Conservation (phyloP, 495 filamentous ascomycete genomes). For the Stereocaulon alpinum region DNA sequence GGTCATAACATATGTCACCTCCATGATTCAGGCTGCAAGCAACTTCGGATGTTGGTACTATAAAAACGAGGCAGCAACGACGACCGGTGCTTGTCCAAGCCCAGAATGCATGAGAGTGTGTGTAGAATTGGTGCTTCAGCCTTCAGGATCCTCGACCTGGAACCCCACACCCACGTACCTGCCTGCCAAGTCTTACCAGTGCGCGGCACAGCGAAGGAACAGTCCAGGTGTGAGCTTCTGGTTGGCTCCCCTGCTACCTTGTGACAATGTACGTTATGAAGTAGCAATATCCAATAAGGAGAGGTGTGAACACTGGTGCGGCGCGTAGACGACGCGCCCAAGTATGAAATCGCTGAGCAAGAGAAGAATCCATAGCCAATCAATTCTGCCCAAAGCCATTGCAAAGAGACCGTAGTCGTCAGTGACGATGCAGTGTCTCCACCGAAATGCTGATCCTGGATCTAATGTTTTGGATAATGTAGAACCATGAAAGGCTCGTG, state of each 20-base stretch:
- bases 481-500: no score
- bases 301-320: neutral
- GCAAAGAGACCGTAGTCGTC: neutral
- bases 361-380: neutral
- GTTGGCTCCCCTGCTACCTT: neutral
- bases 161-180: no score
- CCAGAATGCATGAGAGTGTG: no score
- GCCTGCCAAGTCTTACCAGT: no score
- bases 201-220: neutral
- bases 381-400: neutral
- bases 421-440: neutral
- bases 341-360: neutral
- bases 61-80: no score
- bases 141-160: no score
- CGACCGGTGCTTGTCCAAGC: no score
- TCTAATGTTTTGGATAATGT: neutral
- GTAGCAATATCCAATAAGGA: neutral
- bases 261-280: neutral
- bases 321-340: slow-evolving; percentile 2
- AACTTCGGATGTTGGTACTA: no score
- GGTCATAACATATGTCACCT: no score
- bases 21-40: no score
- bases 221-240: neutral
- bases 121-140: no score
- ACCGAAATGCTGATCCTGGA: neutral